phyloP scores from a whole-genome alignment of 2,329 filamentous ascomycete genomes.

The Westerdykella aurantiaca region DNA sequence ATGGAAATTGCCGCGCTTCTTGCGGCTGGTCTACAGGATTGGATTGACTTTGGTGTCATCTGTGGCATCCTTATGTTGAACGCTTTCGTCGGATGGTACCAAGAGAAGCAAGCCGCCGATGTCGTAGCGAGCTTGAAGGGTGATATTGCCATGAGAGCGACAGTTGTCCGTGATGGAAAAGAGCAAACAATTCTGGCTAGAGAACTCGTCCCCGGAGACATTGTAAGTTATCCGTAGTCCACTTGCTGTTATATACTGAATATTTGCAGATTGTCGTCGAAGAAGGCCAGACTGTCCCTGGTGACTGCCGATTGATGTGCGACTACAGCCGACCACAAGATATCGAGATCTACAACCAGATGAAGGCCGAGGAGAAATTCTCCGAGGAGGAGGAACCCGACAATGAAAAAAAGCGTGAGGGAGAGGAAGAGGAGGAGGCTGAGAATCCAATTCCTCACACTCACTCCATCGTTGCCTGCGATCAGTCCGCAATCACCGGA shows the following conservation, averaged over 20 bases:
- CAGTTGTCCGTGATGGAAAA: constrained; percentile 60
- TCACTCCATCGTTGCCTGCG: constrained; percentile 62
- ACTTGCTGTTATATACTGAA: not conserved
- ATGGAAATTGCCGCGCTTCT: constrained; percentile 73
- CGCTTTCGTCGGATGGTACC: constrained; percentile 72
- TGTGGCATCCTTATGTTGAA: constrained; percentile 70
- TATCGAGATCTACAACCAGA: constrained; percentile 61
- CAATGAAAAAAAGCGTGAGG: constrained; percentile 54
- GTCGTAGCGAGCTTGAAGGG: constrained; percentile 69
- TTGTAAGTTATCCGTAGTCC: constrained; percentile 47
- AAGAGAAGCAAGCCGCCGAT: constrained; percentile 74
- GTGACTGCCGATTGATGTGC: constrained; percentile 66
- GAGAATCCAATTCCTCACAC: constrained; percentile 54
- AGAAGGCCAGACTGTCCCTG: constrained; percentile 65
- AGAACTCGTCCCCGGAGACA: constrained; percentile 71
- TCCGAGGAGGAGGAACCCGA: constrained; percentile 54
- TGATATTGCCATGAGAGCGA: constrained; percentile 70
- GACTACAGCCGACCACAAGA: constrained; percentile 64
- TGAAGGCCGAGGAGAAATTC: constrained; percentile 49
- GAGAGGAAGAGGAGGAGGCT: constrained; percentile 54
- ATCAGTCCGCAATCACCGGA: constrained; percentile 76
- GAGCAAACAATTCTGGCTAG: constrained; percentile 66
- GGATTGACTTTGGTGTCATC: constrained; percentile 73
- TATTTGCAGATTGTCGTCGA: constrained; percentile 57
- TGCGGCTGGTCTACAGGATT: constrained; percentile 67